Evolutionary conservation across 371 early-diverging fungal genomes (phyloP).

Genomic region (Apophysomyces ossiformis): DNA sequence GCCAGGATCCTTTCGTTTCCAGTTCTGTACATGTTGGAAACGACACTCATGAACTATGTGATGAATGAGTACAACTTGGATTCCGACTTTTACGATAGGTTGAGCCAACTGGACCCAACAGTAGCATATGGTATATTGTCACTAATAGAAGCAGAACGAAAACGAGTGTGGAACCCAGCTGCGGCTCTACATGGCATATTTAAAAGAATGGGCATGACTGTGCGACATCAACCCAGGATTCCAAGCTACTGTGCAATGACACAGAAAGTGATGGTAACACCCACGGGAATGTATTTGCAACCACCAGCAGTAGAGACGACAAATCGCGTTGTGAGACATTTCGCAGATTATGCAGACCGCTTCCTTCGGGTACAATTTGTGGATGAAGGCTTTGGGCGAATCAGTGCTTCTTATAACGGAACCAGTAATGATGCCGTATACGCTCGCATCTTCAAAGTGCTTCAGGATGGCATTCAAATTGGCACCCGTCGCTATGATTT

Average conservation of each 20-base stretch:
- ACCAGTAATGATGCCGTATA: slow-evolving; percentile 34
- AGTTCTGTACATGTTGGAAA: slow-evolving; percentile 48
- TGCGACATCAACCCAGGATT: slow-evolving; percentile 11
- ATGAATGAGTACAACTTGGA: slow-evolving; percentile 50
- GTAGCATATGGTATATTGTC: slow-evolving; percentile 32
- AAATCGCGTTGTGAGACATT: slow-evolving; percentile 65
- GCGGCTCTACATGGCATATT: slow-evolving; percentile 16
- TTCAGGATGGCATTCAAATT: slow-evolving; percentile 60
- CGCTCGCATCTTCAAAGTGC: slow-evolving; percentile 45
- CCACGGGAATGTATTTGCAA: slow-evolving; percentile 57
- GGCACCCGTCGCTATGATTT: slow-evolving; percentile 68
- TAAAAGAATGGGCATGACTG: slow-evolving; percentile 11
- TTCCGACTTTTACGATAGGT: slow-evolving; percentile 28
- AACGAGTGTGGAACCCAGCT: slow-evolving; percentile 41
- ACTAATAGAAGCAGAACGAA: slow-evolving; percentile 30
- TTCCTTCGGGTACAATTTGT: slow-evolving; percentile 74
- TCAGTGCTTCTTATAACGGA: slow-evolving; percentile 24
- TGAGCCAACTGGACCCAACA: slow-evolving; percentile 29
- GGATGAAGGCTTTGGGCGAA: slow-evolving; percentile 61
- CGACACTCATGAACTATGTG: slow-evolving; percentile 36
- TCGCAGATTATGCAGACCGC: slow-evolving; percentile 47
- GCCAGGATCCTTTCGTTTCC: slow-evolving; percentile 35
- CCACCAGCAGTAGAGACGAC: slow-evolving; percentile 60
- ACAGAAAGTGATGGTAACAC: slow-evolving; percentile 56
- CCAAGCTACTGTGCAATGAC: slow-evolving; percentile 4